Evolutionary conservation across 108 stramenopile species (phyloP).

Genomic region (Mediolabrus comicus): DNA sequence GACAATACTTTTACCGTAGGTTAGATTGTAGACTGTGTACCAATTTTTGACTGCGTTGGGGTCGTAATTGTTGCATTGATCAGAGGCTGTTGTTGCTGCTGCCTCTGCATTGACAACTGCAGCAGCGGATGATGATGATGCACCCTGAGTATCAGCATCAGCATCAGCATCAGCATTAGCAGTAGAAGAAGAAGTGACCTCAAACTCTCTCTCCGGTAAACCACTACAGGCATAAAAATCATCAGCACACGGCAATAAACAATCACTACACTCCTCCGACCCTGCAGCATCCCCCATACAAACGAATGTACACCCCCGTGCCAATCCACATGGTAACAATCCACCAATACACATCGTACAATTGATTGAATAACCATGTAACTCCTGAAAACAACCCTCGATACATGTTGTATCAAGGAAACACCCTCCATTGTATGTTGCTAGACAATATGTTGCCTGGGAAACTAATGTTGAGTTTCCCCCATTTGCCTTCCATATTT

Average conservation of each 20-base stretch:
- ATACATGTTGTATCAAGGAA: conserved; percentile 15
- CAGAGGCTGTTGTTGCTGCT: neutral
- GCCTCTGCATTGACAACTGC: neutral
- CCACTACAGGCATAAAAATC: conserved; percentile 39
- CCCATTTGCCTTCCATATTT: conserved; percentile 18
- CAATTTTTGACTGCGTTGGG: conserved; percentile 17
- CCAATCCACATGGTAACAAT: conserved; percentile 12
- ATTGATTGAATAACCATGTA: conserved; percentile 15
- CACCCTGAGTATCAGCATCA: neutral
- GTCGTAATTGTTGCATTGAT: conserved; percentile 34
- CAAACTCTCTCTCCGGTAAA: conserved; percentile 15
- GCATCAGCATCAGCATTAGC: neutral
- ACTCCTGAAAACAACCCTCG: conserved; percentile 7
- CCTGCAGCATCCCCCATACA: conserved; percentile 19
- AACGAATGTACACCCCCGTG: conserved; percentile 11
- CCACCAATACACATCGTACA: conserved; percentile 20
- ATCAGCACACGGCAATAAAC: conserved; percentile 35
- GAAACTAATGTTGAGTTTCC: neutral
- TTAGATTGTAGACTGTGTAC: conserved; percentile 42
- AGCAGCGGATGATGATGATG: no score
- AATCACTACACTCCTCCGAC: conserved; percentile 29
- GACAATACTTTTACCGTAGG: conserved; percentile 34
- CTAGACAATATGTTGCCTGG: conserved; percentile 11
- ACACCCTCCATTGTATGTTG: conserved; percentile 16
- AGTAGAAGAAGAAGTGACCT: neutral